Conservation (phyloP, 164 flowering plant species). For the Macadamia tetraphylla region DNA sequence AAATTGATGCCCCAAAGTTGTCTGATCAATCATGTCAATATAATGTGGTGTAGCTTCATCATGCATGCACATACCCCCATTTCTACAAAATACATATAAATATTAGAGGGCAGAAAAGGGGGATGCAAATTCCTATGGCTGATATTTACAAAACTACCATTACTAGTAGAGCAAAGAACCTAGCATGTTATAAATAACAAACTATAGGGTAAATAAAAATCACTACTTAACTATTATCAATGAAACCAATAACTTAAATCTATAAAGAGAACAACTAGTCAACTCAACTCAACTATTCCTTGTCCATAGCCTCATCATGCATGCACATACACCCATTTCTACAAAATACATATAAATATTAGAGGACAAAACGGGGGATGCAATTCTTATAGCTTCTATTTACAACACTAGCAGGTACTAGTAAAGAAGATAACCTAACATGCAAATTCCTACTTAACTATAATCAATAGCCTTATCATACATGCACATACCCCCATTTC, state of each 20-base stretch:
- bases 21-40: slow-evolving; percentile 85
- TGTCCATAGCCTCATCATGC: too few species aligned
- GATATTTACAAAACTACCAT: not conserved
- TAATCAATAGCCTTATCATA: too few species aligned
- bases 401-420: too few species aligned
- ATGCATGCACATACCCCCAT: slow-evolving; percentile 90
- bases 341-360: too few species aligned
- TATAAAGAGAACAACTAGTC: not conserved
- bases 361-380: too few species aligned
- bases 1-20: slow-evolving; percentile 70
- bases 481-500: too few species aligned
- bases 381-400: too few species aligned
- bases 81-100: slow-evolving; percentile 33
- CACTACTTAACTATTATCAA: not conserved
- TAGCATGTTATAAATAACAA: not conserved
- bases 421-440: too few species aligned
- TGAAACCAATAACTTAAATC: too few species aligned
- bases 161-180: too few species aligned
- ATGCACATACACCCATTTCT: too few species aligned
- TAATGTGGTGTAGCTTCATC: slow-evolving; percentile 83
- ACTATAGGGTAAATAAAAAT: not conserved
- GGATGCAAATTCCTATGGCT: not conserved
- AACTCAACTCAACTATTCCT: not conserved
- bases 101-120: not conserved
- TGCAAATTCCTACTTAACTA: too few species aligned